Base-by-base conservation (phyloP, 305 asterid species). In the Vinca major region DNA sequence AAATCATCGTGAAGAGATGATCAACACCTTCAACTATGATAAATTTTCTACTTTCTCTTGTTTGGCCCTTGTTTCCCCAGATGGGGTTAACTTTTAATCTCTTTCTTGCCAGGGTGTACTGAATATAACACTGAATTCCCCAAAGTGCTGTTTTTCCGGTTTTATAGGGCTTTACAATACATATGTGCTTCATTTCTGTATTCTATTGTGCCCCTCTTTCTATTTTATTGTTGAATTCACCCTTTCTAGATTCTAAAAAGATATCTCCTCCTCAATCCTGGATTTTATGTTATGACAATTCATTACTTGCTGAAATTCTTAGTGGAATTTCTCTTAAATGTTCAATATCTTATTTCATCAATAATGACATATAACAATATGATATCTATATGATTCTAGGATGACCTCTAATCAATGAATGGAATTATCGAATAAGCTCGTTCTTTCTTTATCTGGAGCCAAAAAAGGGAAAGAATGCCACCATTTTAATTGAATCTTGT, bases 281-380 rank as follows among this genome's bases (percentile, higher is more conserved):
- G 11, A 1, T 11, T 45, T 45, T 10, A 39, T 62, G 48, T 37
- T 3, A 36, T 54, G 64, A 40, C 11, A 62, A 49, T 62, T 50
- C 36, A 49, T 50, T 39, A n/a, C 39, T 7, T 68, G 41, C 17
- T 33, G 10, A 19, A 21, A 61, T 12, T 43, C 67, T 33, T 17
- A 44, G 16, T 43, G 68, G 26, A 20, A 49, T 12, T 2, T 70
- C 7, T 20, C 54, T 41, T 16, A 51, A 52, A 63, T 45, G 12
- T 21, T 8, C 53, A 66, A 62, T 52, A 58, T 37, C 51, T 71
- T 55, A 4, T 39, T 10, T 62, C 36, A 63, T 63, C 64, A 63
- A 7, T 37, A 62, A 7, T 41, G 36, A 10, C n/a, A 10, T 55
- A 21, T 21, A 21, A 1, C 40, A 55, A n/a, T 14, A 9, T 63